Evolutionary conservation across 768 basidiomycete genomes (phyloP), one percentile per base, ranked within the genome.

Genomic region (Tylopilus vinaceipallidus): DNA sequence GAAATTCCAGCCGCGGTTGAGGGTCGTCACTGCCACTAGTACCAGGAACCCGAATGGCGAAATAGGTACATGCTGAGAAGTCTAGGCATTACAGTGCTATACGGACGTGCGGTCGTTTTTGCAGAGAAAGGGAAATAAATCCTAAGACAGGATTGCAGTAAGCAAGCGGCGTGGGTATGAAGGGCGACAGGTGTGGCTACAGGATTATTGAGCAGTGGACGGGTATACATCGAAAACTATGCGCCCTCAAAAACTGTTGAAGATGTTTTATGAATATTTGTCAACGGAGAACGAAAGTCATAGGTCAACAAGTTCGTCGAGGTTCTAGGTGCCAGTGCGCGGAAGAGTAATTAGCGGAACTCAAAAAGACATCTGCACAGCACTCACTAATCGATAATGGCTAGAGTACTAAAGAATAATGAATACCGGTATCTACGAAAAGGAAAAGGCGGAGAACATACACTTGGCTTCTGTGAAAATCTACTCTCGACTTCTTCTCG

Each of bases 281-380:
- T 20, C 3, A 19, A 12, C 20, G 20, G 44, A 29, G 41, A 7
- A 24, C 6, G 3, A 22, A 6, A 12, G 6, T 58, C 36, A 64
- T n/a, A 64, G 47, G 27, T 64, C 56, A 47, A 64, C 37, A 0
- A 30, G 32, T 19, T 64, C 63, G 22, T 63, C 51, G 6, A 64
- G 61, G 34, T 64, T 49, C 63, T 64, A 22, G n/a, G n/a, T n/a
- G n/a, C n/a, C n/a, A 19, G 20, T 10, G 10, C 13, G 32, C 14
- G 19, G n/a, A n/a, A 39, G 4, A 9, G 14, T 42, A 22, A 46
- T 50, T 11, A 50, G 43, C 14, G 17, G 32, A 11, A 32, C 29
- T 34, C 12, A 27, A 23, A 29, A 23, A 36, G 11, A 23, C 23
- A 26, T 13, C 8, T n/a, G 17, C n/a, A 5, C 12, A 12, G 9